Evolutionary conservation across 345 rosid genomes (phyloP).

Genomic region (Eucalyptus melliodora): DNA sequence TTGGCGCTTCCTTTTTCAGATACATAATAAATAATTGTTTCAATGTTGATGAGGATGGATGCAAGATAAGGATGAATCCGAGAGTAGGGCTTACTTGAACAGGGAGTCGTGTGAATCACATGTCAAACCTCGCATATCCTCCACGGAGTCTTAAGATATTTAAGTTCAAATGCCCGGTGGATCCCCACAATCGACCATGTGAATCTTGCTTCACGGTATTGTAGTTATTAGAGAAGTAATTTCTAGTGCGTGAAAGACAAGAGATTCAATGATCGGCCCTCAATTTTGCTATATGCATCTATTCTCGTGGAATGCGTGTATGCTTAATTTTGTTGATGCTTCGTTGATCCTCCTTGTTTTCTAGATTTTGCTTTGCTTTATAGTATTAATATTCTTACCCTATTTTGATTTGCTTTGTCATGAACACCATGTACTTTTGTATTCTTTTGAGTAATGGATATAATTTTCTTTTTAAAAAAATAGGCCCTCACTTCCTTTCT

Average conservation of each 20-base stretch:
- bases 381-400: no score
- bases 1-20: background rate
- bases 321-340: no score
- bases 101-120: background rate
- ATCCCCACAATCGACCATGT: background rate
- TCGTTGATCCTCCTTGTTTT: no score
- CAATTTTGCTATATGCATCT: no score
- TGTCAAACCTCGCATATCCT: background rate
- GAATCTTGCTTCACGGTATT: background rate
- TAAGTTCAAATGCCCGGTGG: background rate
- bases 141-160: background rate
- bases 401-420: no score
- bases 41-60: background rate
- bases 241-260: no score
- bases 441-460: no score
- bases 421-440: no score
- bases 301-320: no score
- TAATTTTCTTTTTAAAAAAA: background rate
- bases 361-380: no score
- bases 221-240: no score
- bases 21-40: background rate
- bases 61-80: background rate
- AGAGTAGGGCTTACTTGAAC: background rate
- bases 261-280: no score
- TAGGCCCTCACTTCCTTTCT: background rate